Conservation (phyloP, 768 basidiomycete species). For the Suillus subalutaceus region DNA sequence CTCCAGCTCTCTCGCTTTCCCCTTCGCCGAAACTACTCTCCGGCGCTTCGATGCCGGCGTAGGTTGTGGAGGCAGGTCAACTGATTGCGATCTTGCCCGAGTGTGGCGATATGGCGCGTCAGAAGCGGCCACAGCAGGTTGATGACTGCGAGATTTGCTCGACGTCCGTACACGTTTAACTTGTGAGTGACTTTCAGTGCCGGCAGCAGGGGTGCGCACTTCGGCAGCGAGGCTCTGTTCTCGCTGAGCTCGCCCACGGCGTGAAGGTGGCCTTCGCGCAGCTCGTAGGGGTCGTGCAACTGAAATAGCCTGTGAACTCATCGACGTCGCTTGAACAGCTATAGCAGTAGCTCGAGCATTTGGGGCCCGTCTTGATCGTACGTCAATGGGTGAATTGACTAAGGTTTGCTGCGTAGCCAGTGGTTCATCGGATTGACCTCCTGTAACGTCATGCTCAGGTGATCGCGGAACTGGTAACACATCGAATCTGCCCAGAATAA, state of each 20-base stretch:
- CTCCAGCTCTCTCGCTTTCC: slow-evolving; percentile 8
- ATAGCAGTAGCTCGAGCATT: slow-evolving; percentile 11
- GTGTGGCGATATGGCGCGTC: slow-evolving; percentile 22
- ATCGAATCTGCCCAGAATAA: slow-evolving; percentile 8
- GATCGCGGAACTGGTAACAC: slow-evolving; percentile 6
- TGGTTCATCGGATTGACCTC: slow-evolving; percentile 11
- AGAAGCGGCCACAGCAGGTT: neutral
- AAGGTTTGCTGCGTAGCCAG: slow-evolving; percentile 30
- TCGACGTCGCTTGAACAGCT: neutral
- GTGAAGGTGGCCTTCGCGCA: slow-evolving; percentile 6
- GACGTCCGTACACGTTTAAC: neutral
- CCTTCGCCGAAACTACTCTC: slow-evolving; percentile 11
- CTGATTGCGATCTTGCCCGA: slow-evolving; percentile 26
- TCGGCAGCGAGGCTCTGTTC: neutral
- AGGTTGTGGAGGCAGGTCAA: slow-evolving; percentile 16
- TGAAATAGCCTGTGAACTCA: neutral
- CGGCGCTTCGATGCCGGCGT: neutral
- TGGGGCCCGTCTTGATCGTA: neutral
- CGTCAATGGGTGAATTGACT: slow-evolving; percentile 21
- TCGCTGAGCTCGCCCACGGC: neutral
- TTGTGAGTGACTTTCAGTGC: neutral
- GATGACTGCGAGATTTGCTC: neutral
- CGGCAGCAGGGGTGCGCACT: neutral
- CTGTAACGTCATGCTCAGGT: neutral
- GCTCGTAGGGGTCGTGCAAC: slow-evolving; percentile 1